Conservation (phyloP, 257 asterid genomes). For the Verbena officinalis region DNA sequence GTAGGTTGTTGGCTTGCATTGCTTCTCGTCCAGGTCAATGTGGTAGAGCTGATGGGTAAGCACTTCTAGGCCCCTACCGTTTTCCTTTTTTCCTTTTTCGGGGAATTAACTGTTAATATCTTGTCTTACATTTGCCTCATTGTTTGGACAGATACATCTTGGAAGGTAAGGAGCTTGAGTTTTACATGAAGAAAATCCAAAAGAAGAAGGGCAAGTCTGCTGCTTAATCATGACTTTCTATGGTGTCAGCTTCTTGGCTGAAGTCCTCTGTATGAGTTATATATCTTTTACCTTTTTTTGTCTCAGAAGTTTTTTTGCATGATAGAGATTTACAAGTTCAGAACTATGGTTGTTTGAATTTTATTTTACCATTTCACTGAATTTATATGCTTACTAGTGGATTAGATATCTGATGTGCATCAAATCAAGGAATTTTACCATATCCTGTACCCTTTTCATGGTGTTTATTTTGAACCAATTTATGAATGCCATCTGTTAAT, state of each 20-base stretch:
- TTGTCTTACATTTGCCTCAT: neutral
- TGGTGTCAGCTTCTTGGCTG: neutral
- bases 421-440: too few species aligned
- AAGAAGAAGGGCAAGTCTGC: constrained; percentile 44
- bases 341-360: constrained; percentile 6
- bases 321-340: constrained; percentile 6
- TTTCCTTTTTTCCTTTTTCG: neutral
- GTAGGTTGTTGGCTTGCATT: constrained; percentile 54
- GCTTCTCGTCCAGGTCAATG: constrained; percentile 66
- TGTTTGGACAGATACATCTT: constrained; percentile 35
- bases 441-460: too few species aligned
- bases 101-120: too few species aligned
- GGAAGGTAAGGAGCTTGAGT: constrained; percentile 48
- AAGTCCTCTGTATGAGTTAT: neutral
- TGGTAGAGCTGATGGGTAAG: constrained; percentile 65
- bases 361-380: too few species aligned
- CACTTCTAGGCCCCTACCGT: neutral
- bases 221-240: constrained; percentile 2
- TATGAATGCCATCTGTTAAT: too few species aligned
- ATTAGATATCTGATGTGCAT: too few species aligned
- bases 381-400: too few species aligned
- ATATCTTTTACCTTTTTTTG: neutral
- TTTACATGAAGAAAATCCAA: constrained; percentile 43
- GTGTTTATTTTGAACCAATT: too few species aligned
- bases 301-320: neutral